A percentile compares a stretch with the other conserved stretches of the same genome.
These are phyloP conservation scores for Blastobotrys niveus DNA, from an alignment of 1,139 yeast genomes.

Conservation along the genomic window DNA sequence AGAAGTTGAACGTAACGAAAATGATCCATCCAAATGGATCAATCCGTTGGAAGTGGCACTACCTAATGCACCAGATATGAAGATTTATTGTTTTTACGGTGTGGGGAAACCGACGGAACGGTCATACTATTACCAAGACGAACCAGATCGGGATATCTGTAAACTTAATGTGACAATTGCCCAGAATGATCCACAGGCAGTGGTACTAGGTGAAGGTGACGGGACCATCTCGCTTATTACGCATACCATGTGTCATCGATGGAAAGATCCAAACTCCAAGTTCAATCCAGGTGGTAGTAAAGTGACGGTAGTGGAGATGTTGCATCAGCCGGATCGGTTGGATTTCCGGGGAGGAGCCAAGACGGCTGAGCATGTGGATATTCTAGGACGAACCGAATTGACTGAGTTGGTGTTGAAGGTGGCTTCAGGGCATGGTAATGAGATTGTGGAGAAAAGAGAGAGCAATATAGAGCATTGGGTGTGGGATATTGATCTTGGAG, in stretches of 20 bases:
- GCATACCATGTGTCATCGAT: conserved; percentile 74
- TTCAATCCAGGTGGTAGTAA: conserved; percentile 74
- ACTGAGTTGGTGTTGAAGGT: conserved; percentile 79
- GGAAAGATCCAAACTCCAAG: conserved; percentile 67
- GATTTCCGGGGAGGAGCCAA: conserved; percentile 97
- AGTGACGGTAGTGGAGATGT: conserved; percentile 82
- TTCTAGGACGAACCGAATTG: conserved; percentile 85
- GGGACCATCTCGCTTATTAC: conserved; percentile 88
- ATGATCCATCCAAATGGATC: conserved; percentile 74
- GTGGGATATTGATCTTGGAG: conserved; percentile 40
- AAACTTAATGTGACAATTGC: conserved; percentile 63
- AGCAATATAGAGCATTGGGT: conserved; percentile 62
- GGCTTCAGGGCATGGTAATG: conserved; percentile 72
- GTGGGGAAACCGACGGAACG: conserved; percentile 95
- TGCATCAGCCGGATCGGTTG: conserved; percentile 86
- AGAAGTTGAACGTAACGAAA: conserved; percentile 59
- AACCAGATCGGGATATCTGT: conserved; percentile 39
- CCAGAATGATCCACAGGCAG: conserved; percentile 56
- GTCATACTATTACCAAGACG: conserved; percentile 77
- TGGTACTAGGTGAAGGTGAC: conserved; percentile 85
- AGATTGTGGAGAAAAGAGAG: conserved; percentile 53
- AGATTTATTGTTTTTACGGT: conserved; percentile 85
- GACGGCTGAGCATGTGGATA: conserved; percentile 97
- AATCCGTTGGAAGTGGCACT: conserved; percentile 88
- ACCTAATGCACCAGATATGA: conserved; percentile 91